phyloP scores from a whole-genome alignment of 768 basidiomycete genomes.

The Suillus clintonianus region DNA sequence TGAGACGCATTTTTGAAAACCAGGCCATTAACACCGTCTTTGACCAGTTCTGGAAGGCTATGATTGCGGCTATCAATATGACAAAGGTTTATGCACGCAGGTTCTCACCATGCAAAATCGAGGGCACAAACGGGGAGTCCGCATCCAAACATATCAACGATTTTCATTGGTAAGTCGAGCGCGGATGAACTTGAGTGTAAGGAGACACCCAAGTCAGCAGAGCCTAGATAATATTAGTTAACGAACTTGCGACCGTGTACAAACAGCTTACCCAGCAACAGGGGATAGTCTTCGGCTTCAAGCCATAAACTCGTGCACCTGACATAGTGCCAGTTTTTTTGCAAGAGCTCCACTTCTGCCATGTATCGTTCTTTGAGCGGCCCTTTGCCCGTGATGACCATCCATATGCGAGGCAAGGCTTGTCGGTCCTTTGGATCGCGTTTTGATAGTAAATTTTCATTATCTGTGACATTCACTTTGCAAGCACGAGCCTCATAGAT shows the following conservation, averaged over 20 bases:
- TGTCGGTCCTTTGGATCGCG: constrained; percentile 16
- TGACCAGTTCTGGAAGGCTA: constrained; percentile 86
- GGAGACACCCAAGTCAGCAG: constrained; percentile 89
- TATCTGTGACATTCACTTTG: constrained; percentile 22
- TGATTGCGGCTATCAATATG: constrained; percentile 5
- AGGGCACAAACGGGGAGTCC: constrained; percentile 91
- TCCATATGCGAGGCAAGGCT: constrained; percentile 72
- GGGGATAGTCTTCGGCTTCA: constrained; percentile 87
- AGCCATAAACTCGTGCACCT: constrained; percentile 85
- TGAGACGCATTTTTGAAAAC: constrained; percentile 69
- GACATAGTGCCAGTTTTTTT: constrained; percentile 73
- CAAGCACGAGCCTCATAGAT: constrained; percentile 66
- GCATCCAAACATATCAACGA: constrained; percentile 99
- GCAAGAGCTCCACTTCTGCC: constrained; percentile 57
- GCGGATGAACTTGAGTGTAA: constrained; percentile 90
- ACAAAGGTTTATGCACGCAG: neutral
- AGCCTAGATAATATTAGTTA: constrained; percentile 49
- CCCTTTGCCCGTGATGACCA: constrained; percentile 91
- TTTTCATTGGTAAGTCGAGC: constrained; percentile 96
- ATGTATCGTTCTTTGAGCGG: constrained; percentile 77
- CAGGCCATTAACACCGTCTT: constrained; percentile 80
- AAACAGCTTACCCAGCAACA: constrained; percentile 64
- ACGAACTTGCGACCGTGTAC: neutral
- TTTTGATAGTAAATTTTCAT: neutral
- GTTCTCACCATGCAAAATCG: constrained; percentile 77